A percentile compares a stretch with the other conserved stretches of the same genome.
phyloP scores from a whole-genome alignment of 2,329 filamentous ascomycete genomes.

The Colletotrichum higginsianum region DNA sequence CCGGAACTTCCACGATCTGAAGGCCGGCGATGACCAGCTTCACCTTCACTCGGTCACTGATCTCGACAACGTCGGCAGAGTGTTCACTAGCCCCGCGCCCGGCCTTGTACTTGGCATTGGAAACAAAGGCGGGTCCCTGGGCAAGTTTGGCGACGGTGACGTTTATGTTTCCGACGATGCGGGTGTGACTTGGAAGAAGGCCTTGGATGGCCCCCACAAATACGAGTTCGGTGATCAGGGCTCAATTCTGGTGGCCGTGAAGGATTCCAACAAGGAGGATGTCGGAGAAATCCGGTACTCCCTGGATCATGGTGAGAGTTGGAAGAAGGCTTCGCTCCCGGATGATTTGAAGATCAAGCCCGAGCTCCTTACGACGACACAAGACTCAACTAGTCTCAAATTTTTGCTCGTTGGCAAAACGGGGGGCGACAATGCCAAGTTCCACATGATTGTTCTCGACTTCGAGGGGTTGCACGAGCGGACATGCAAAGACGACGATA shows the following conservation, averaged over 20 bases:
- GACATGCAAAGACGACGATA: conserved; percentile 82
- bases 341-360: conserved; percentile 78
- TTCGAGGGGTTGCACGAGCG: conserved; percentile 86
- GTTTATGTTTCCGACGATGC: conserved; percentile 94
- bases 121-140: conserved; percentile 85
- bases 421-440: conserved; percentile 66
- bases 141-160: conserved; percentile 79
- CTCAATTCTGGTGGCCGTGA: conserved; percentile 86
- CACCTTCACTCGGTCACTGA: conserved; percentile 96
- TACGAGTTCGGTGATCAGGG: conserved; percentile 98
- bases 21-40: conserved; percentile 76
- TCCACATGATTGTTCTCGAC: conserved; percentile 82
- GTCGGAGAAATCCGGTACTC: conserved; percentile 79
- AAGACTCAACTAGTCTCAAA: conserved; percentile 92
- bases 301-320: conserved; percentile 88
- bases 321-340: conserved; percentile 80
- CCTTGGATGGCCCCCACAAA: conserved; percentile 86
- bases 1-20: conserved; percentile 83
- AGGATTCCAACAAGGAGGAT: conserved; percentile 77
- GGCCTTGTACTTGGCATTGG: conserved; percentile 95
- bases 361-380: conserved; percentile 85
- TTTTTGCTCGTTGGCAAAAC: conserved; percentile 82
- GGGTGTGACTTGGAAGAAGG: conserved; percentile 85
- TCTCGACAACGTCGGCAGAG: conserved; percentile 83
- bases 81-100: conserved; percentile 94